Evolutionary conservation across 345 rosid genomes (phyloP), one percentile per base, ranked within the genome.

Genomic region (Schrenkiella parvula): DNA sequence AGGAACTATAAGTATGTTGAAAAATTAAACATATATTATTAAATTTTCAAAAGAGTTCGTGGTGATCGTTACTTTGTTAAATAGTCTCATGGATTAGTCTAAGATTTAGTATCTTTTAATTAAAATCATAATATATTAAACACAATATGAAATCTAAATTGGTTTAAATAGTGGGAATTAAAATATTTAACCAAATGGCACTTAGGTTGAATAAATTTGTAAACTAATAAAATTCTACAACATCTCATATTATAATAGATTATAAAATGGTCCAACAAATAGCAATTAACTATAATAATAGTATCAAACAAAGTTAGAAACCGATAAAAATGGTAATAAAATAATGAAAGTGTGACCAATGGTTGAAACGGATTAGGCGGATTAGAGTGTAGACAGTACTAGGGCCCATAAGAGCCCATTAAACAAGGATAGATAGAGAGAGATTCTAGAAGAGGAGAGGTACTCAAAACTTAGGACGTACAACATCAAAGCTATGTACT

Each of bases 401-500:
- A 21, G 3, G 68, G 68, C 64, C 72, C 44, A 22, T 53, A 31
- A 32, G 61, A 50, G 68, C 73, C 68, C 68, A 50, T 6, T 14
- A 42, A 46, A 25, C 11, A 50, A 50, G 15, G 51, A 8, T n/a
- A 46, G 17, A 8, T 8, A 25, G 12, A 51, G 57, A 41, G 51
- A 35, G 53, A 37, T 70, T 76, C 80, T 76, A 76, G 80, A 76
- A 70, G 80, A 70, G 43, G 54, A 50, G 58, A 43, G 69, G 75
- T 76, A 54, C 71, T 25, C 53, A 69, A 69, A 63, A 69, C 79
- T 63, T 70, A 28, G 75, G 60, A 76, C 80, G 80, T 76, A 76
- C 75, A 76, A 64, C 67, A 70, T 12, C 44, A n/a, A n/a, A 21
- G 51, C 66, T 64, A 17, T 76, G 75, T 64, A 63, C 75, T 69